phyloP scores from a whole-genome alignment of 805 yeast genomes.

The Zygosaccharomyces lentus region DNA sequence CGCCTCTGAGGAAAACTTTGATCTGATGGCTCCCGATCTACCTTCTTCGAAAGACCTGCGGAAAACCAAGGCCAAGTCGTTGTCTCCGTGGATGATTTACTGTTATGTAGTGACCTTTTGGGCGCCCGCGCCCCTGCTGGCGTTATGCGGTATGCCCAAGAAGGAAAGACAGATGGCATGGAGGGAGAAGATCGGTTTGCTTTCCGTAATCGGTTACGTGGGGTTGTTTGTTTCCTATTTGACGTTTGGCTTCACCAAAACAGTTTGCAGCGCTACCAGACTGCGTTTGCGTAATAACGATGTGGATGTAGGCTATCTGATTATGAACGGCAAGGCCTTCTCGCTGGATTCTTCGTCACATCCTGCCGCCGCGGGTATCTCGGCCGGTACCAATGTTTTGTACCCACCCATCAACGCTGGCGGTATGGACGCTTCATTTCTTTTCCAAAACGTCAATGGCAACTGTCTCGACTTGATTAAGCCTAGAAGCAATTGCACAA shows the following conservation, averaged over 20 bases:
- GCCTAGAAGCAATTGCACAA: conserved; percentile 64
- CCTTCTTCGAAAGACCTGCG: background rate
- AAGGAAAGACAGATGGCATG: conserved; percentile 89
- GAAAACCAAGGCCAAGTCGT: conserved; percentile 7
- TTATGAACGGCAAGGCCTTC: conserved; percentile 80
- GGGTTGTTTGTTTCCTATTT: conserved; percentile 80
- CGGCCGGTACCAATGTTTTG: conserved; percentile 62
- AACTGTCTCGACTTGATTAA: conserved; percentile 75
- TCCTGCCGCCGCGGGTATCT: conserved; percentile 78
- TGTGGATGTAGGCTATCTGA: conserved; percentile 54
- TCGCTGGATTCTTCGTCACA: conserved; percentile 67
- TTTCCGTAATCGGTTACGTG: conserved; percentile 65
- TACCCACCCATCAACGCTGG: conserved; percentile 88
- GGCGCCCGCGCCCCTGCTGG: conserved; percentile 66
- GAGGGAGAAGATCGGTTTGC: conserved; percentile 90
- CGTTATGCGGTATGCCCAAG: conserved; percentile 68
- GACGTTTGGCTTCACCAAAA: conserved; percentile 83
- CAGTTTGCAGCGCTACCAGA: conserved; percentile 58
- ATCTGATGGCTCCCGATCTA: background rate
- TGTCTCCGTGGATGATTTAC: conserved; percentile 63
- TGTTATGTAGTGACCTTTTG: conserved; percentile 82
- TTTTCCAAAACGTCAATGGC: conserved; percentile 89
- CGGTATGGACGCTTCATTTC: conserved; percentile 75
- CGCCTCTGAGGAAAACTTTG: conserved; percentile 2
- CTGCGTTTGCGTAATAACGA: conserved; percentile 56